Percentiles rank a stretch among this genome's conserved stretches.
Evolutionary conservation across 2,329 filamentous ascomycete species (phyloP).

Genomic region (Neofusicoccum kwambonambiense): DNA sequence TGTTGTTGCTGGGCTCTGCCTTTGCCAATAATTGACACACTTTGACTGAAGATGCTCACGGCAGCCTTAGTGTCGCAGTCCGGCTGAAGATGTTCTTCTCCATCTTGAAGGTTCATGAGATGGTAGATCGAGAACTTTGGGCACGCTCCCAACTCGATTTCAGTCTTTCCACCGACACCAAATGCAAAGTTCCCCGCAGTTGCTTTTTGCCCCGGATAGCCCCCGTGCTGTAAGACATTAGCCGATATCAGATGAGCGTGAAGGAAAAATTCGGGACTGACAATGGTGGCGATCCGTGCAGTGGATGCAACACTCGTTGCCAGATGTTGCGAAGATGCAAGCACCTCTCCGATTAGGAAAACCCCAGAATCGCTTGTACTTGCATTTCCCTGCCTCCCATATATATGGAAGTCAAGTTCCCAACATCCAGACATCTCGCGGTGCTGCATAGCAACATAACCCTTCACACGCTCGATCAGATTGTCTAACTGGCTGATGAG

Average conservation of each 20-base stretch:
- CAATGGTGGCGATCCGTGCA: constrained; percentile 35
- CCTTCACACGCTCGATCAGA: neutral
- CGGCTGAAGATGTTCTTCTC: constrained; percentile 23
- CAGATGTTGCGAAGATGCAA: constrained; percentile 47
- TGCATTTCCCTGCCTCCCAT: neutral
- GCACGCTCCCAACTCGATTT: constrained; percentile 41
- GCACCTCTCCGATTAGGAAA: constrained; percentile 49
- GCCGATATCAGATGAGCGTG: neutral
- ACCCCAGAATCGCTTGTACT: constrained; percentile 24
- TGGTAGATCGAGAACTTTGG: constrained; percentile 52
- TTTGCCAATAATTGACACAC: neutral
- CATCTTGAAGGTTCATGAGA: constrained; percentile 44
- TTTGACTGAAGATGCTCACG: neutral
- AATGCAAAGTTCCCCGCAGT: constrained; percentile 54
- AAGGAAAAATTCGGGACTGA: neutral
- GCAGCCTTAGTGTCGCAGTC: neutral
- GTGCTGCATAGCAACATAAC: neutral
- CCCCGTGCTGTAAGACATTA: constrained; percentile 42
- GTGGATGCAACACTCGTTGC: constrained; percentile 45
- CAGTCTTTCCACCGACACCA: constrained; percentile 40
- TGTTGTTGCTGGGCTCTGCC: neutral
- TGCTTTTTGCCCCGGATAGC: constrained; percentile 53
- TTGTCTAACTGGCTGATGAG: neutral
- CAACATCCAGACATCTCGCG: neutral
- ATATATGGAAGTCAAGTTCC: neutral